A percentile compares a stretch with the other conserved stretches of the same genome.
Evolutionary conservation across 208 protist genomes (phyloP).

Genomic region (Crithidia brevicula): DNA sequence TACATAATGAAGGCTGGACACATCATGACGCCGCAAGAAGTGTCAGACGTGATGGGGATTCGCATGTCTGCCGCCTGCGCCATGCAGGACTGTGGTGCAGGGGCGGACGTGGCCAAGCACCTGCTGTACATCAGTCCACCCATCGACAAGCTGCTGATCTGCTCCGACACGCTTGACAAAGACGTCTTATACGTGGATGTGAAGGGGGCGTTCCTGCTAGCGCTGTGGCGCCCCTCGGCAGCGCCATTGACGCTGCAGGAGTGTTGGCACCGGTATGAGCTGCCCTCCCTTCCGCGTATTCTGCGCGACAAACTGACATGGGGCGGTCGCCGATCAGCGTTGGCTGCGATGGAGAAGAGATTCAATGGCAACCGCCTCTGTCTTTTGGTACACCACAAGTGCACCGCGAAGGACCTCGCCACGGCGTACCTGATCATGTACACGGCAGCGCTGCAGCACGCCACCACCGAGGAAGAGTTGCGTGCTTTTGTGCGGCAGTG

Average conservation of each 20-base stretch:
- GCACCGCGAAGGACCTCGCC: slow-evolving; percentile 54
- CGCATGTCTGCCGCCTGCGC: slow-evolving; percentile 42
- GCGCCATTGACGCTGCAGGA: slow-evolving; percentile 51
- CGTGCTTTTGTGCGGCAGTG: slow-evolving; percentile 58
- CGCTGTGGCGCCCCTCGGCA: slow-evolving; percentile 54
- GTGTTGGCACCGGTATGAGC: slow-evolving; percentile 52
- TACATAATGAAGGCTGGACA: slow-evolving; percentile 35
- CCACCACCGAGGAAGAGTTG: slow-evolving; percentile 37
- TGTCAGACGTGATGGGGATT: slow-evolving; percentile 61
- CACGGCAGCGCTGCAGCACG: slow-evolving; percentile 66
- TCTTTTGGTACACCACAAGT: slow-evolving; percentile 69
- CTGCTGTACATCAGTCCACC: slow-evolving; percentile 76
- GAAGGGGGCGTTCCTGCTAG: slow-evolving; percentile 59
- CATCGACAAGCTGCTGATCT: slow-evolving; percentile 60
- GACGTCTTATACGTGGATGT: slow-evolving; percentile 72
- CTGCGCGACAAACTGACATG: slow-evolving; percentile 12
- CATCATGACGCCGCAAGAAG: slow-evolving; percentile 58
- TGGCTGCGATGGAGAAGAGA: slow-evolving; percentile 13
- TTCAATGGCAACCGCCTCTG: slow-evolving; percentile 49
- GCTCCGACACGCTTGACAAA: slow-evolving; percentile 45
- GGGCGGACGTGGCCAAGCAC: slow-evolving; percentile 22
- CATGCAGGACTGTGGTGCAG: slow-evolving; percentile 11
- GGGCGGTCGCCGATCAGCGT: not conserved
- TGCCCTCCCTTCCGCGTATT: slow-evolving; percentile 22
- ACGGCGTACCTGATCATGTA: slow-evolving; percentile 74